Percentiles rank a stretch among this genome's conserved stretches.
phyloP scores from a whole-genome alignment of 2,329 filamentous ascomycete species.

The Sarocladium strictum region DNA sequence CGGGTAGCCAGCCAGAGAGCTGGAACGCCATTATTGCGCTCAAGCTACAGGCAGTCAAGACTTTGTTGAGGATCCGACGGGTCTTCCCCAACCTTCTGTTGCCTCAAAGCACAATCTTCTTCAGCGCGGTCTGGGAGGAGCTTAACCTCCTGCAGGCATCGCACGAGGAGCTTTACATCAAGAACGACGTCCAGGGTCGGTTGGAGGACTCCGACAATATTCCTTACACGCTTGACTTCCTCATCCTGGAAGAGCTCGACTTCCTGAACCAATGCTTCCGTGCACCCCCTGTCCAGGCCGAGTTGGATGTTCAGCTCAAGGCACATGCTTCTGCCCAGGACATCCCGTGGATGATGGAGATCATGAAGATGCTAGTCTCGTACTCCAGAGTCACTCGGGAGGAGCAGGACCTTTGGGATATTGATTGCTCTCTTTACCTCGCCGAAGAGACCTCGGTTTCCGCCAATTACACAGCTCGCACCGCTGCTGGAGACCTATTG shows the following conservation, averaged over 20 bases:
- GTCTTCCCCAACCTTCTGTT: slow-evolving; percentile 79
- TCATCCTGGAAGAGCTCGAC: slow-evolving; percentile 90
- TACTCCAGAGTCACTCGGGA: slow-evolving; percentile 89
- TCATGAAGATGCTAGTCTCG: slow-evolving; percentile 77
- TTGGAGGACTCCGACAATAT: slow-evolving; percentile 85
- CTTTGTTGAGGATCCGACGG: slow-evolving; percentile 78
- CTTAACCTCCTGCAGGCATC: slow-evolving; percentile 64
- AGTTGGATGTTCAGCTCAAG: slow-evolving; percentile 75
- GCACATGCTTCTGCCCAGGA: slow-evolving; percentile 53
- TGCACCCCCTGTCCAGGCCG: slow-evolving; percentile 79
- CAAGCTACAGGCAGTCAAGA: slow-evolving; percentile 92
- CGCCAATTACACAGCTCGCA: slow-evolving; percentile 91
- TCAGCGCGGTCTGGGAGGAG: slow-evolving; percentile 86
- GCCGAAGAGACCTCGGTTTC: slow-evolving; percentile 93
- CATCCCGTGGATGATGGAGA: slow-evolving; percentile 77
- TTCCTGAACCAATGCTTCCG: slow-evolving; percentile 88
- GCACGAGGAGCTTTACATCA: slow-evolving; percentile 81
- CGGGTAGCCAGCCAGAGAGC: slow-evolving; percentile 49
- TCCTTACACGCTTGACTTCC: slow-evolving; percentile 91
- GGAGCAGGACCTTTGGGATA: slow-evolving; percentile 92
- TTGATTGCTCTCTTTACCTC: slow-evolving; percentile 91
- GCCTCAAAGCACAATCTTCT: slow-evolving; percentile 75
- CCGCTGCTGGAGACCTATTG: slow-evolving; percentile 83
- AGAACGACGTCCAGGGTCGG: slow-evolving; percentile 77
- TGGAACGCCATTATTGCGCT: slow-evolving; percentile 82